These are phyloP conservation scores for Epichloe gansuensis DNA, from an alignment of 2,329 filamentous ascomycete genomes.

Conservation along the genomic window DNA sequence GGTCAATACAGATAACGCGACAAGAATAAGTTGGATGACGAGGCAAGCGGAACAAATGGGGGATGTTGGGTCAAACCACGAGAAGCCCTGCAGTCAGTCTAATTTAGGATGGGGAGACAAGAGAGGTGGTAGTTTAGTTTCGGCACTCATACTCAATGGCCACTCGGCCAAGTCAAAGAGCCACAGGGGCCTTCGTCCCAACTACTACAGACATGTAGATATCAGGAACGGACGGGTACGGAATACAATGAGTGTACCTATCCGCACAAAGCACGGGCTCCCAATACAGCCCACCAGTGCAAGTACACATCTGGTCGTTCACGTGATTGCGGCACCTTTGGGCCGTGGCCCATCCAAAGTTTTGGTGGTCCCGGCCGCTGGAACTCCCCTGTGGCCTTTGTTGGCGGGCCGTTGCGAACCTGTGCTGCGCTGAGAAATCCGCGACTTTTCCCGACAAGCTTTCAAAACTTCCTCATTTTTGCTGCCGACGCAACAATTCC, in stretches of 20 bases:
- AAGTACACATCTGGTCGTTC: background rate
- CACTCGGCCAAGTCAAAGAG: no score
- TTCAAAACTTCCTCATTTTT: slow-evolving; percentile 27
- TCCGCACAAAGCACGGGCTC: no score
- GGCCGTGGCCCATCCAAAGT: background rate
- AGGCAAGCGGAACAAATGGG: background rate
- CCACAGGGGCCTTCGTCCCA: no score
- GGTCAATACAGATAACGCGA: background rate
- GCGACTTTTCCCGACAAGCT: slow-evolving; percentile 34
- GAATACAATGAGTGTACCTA: no score
- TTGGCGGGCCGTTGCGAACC: slow-evolving; percentile 6
- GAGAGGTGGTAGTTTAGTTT: no score
- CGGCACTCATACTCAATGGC: no score
- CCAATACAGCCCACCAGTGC: background rate
- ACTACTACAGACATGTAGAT: no score
- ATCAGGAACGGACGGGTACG: no score
- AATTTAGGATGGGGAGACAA: background rate
- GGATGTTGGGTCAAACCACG: background rate
- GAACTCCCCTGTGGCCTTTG: slow-evolving; percentile 1
- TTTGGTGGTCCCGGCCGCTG: background rate
- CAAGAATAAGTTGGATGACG: background rate
- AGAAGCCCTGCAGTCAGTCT: background rate
- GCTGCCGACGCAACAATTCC: slow-evolving; percentile 26
- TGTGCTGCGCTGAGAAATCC: slow-evolving; percentile 24
- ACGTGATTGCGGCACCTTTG: background rate